phyloP scores from a whole-genome alignment of 176 grass and related monocot species.

The Olyra latifolia region DNA sequence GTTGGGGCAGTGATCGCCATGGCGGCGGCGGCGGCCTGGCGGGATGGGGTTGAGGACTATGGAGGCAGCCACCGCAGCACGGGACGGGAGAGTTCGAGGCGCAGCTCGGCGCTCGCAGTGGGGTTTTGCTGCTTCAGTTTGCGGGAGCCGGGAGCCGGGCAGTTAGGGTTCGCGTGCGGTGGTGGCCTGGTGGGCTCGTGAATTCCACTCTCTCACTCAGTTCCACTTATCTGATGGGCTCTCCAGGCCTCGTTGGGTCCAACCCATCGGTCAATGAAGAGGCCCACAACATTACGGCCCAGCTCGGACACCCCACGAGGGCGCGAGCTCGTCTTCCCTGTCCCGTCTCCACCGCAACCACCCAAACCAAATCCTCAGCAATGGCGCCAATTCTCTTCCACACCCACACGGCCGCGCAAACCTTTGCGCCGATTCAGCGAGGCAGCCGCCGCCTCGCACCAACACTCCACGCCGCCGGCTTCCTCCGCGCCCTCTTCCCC shows the following conservation, averaged over 20 bases:
- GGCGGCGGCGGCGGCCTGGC: constrained; percentile 8
- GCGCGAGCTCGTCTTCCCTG: neutral
- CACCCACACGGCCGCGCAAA: constrained; percentile 14
- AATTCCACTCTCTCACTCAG: neutral
- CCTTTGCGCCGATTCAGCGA: neutral
- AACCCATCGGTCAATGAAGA: neutral
- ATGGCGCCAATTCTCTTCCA: constrained; percentile 54
- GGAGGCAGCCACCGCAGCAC: neutral
- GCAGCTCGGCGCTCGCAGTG: neutral
- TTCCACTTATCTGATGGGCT: neutral
- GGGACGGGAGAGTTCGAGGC: constrained; percentile 34
- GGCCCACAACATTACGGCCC: neutral
- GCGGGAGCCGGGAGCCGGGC: neutral
- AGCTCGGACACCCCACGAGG: neutral
- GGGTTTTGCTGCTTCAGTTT: neutral
- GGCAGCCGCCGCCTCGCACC: constrained; percentile 18
- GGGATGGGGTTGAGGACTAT: neutral
- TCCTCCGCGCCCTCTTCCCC: constrained; percentile 47
- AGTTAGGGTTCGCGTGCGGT: constrained; percentile 14
- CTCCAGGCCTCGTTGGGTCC: no score
- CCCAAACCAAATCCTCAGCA: constrained; percentile 41
- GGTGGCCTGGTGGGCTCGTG: neutral
- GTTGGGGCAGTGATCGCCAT: constrained; percentile 69
- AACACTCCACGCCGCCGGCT: constrained; percentile 24
- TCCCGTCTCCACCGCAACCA: constrained; percentile 24